These are phyloP conservation scores for Scenedesmus sp. DNA, from an alignment of 163 green algal genomes.

Conservation along the genomic window DNA sequence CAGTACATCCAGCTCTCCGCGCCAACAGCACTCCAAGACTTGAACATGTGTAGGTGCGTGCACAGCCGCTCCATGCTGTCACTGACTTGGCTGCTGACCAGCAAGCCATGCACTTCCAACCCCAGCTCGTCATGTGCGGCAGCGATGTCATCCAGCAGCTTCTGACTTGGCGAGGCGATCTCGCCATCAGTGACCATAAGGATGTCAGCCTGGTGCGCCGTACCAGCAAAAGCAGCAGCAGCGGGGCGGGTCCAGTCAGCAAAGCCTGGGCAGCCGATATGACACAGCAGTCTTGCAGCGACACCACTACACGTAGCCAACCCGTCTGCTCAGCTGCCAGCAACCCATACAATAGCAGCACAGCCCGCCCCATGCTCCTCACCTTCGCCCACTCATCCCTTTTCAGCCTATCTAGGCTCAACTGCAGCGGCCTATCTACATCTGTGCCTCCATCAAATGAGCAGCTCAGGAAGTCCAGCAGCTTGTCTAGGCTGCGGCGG, in stretches of 20 bases:
- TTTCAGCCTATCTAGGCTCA: slow-evolving; percentile 83
- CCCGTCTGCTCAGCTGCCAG: background rate
- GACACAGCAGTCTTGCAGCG: background rate
- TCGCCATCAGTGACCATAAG: slow-evolving; percentile 96
- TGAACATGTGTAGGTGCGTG: slow-evolving; percentile 91
- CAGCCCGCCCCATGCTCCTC: background rate
- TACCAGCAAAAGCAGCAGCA: background rate
- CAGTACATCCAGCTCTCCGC: slow-evolving; percentile 66
- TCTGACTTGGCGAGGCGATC: slow-evolving; percentile 81
- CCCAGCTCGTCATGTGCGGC: slow-evolving; percentile 75
- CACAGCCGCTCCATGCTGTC: slow-evolving; percentile 86
- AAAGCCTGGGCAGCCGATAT: too few relatives aligned
- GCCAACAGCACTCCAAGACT: slow-evolving; percentile 85
- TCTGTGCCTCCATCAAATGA: slow-evolving; percentile 94
- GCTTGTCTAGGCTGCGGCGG: slow-evolving; percentile 65
- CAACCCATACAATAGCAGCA: background rate
- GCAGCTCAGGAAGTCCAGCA: slow-evolving; percentile 88
- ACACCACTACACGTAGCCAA: background rate
- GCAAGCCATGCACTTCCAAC: slow-evolving; percentile 92
- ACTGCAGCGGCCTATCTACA: slow-evolving; percentile 88
- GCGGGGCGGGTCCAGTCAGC: background rate
- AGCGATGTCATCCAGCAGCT: slow-evolving; percentile 71
- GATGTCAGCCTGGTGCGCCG: slow-evolving; percentile 84
- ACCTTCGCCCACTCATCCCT: slow-evolving; percentile 55
- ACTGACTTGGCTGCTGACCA: slow-evolving; percentile 80